phyloP scores from a whole-genome alignment of 78 protist species.

The Dictyostelium citrinum region DNA sequence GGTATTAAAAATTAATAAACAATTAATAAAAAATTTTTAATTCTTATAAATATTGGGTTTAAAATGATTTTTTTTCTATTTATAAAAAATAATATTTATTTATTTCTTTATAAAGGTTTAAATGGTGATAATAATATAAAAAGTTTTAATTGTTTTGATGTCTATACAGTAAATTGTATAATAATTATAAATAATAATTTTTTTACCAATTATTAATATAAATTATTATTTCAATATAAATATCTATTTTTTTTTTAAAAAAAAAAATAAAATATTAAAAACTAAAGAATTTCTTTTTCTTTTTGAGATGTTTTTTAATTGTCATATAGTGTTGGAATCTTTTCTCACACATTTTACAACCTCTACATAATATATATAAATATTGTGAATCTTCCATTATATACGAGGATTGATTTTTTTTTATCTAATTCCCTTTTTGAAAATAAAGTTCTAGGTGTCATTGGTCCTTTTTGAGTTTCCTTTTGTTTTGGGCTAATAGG shows the following conservation, averaged over 20 bases:
- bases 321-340: slow-evolving; percentile 4
- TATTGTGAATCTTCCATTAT: neutral
- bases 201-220: neutral
- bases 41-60: no score
- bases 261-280: neutral
- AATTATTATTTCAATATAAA: neutral
- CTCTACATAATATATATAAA: slow-evolving; percentile 2
- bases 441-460: neutral
- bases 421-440: neutral
- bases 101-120: no score
- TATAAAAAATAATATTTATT: no score
- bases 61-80: no score
- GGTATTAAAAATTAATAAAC: no score
- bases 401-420: neutral
- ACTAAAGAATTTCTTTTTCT: neutral
- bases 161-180: neutral
- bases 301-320: neutral
- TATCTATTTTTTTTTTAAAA: neutral
- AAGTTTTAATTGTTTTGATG: neutral
- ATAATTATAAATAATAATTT: neutral
- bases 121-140: no score
- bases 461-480: neutral
- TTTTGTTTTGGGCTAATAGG: neutral
- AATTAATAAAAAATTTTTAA: no score
- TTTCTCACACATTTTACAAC: neutral